Evolutionary conservation across 2,329 filamentous ascomycete genomes (phyloP).

Genomic region (Cladorrhinum sp.): DNA sequence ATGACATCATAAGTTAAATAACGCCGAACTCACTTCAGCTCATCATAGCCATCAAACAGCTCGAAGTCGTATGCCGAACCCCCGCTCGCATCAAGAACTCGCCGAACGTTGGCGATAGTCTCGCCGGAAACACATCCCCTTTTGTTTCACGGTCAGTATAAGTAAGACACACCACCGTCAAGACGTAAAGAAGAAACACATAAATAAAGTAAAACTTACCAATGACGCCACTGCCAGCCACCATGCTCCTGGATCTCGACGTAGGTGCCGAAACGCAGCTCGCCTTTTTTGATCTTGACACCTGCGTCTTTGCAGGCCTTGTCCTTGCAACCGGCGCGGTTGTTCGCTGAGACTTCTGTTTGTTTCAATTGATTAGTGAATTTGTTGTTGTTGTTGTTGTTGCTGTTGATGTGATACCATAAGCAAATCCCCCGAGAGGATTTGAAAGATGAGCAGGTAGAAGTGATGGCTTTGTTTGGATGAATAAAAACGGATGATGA

Average conservation of each 20-base stretch:
- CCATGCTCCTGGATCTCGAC: conserved; percentile 61
- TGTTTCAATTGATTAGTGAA: background rate
- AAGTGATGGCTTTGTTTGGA: too few species aligned
- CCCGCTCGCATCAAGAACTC: conserved; percentile 47
- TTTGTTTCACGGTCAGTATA: background rate
- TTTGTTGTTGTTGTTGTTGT: too few species aligned
- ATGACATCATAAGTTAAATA: too few species aligned
- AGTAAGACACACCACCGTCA: background rate
- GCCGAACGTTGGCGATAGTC: conserved; percentile 64
- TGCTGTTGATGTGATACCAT: too few species aligned
- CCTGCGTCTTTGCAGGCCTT: conserved; percentile 66
- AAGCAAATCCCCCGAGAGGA: too few species aligned
- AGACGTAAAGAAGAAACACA: background rate
- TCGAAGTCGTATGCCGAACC: conserved; percentile 57
- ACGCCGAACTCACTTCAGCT: conserved; percentile 59
- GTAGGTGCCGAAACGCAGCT: conserved; percentile 73
- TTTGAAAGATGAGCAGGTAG: too few species aligned
- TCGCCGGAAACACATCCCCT: conserved; percentile 88
- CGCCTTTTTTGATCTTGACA: conserved; percentile 74
- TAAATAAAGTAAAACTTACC: conserved; percentile 52
- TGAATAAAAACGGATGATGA: too few species aligned
- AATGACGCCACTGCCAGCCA: conserved; percentile 79
- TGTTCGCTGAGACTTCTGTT: conserved; percentile 68
- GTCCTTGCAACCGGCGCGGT: conserved; percentile 72
- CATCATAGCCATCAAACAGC: conserved; percentile 76